Percentiles rank a stretch among this genome's conserved stretches.
Evolutionary conservation across 768 basidiomycete species (phyloP).

Genomic region (Boletus subcaerulescens): DNA sequence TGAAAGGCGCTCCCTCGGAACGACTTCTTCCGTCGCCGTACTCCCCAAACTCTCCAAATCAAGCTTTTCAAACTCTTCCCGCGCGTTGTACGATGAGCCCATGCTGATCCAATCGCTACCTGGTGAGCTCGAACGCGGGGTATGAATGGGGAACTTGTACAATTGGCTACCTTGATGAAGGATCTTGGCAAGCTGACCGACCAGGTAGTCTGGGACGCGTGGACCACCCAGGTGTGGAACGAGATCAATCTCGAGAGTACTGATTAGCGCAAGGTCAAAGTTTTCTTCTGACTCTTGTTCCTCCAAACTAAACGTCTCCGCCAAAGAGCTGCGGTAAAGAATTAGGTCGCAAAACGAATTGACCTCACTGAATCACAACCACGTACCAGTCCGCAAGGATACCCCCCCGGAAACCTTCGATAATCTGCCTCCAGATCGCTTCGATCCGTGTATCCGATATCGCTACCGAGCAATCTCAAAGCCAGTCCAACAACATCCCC

Average conservation of each 20-base stretch:
- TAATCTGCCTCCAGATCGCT: slow-evolving; percentile 80
- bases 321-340: slow-evolving; percentile 44
- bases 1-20: slow-evolving; percentile 81
- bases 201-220: slow-evolving; percentile 68
- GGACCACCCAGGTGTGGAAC: slow-evolving; percentile 69
- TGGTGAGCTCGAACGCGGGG: slow-evolving; percentile 11
- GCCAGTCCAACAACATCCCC: background rate
- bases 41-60: slow-evolving; percentile 49
- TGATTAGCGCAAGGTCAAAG: slow-evolving; percentile 80
- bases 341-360: background rate
- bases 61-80: slow-evolving; percentile 36
- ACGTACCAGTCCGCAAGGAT: slow-evolving; percentile 83
- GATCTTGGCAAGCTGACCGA: slow-evolving; percentile 64
- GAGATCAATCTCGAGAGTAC: slow-evolving; percentile 75
- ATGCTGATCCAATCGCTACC: slow-evolving; percentile 4
- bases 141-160: slow-evolving; percentile 35
- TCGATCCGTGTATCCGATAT: slow-evolving; percentile 66
- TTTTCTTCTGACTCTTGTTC: slow-evolving; percentile 77
- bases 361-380: background rate
- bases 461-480: slow-evolving; percentile 31
- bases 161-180: slow-evolving; percentile 71
- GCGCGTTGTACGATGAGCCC: slow-evolving; percentile 11
- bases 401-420: slow-evolving; percentile 79
- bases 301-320: slow-evolving; percentile 56
- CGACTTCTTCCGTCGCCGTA: slow-evolving; percentile 52